Base-by-base conservation (phyloP, 192 early-diverging fungal species). In the Coemansia aciculifera region DNA sequence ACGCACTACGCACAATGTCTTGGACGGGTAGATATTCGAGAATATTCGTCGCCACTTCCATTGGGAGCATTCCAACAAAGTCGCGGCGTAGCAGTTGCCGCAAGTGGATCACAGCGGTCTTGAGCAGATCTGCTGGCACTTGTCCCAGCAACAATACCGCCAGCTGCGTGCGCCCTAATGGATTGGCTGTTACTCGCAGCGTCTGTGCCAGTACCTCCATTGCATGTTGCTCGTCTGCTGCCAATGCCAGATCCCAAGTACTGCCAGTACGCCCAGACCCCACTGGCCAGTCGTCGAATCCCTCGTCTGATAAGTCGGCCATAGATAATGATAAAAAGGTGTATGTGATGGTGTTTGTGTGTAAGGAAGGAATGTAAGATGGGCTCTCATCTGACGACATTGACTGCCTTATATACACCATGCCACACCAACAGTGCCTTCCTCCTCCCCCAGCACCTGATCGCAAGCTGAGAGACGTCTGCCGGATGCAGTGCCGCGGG, bases 11-110 rank as follows among this genome's bases (percentile, higher is more conserved):
- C 10, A 67, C 72, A 57, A 83, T 66, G 44, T 83, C 80, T 3
- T 10, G 7, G 1, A 63, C 52, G 3, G 75, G 69, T 49, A 83
- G 62, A 19, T 57, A 69, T 60, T 69, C 63, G 32, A 83, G 61
- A 13, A 83, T 72, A 15, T 54, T 66, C 13, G 71, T 71, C 9
- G 76, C 43, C 19, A 83, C 68, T 36, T 83, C 80, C 49, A 69
- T 24, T 13, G 80, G 80, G 52, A 83, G 73, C 40, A 29, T 52
- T n/a, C 65, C 76, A 38, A 78, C 61, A 71, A 83, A 78, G 64
- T 83, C 80, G 63, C 75, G 66, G 42, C 70, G 75, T 69, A 78
- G 59, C 17, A 70, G 72, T 31, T 66, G 63, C 19, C 74, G 64
- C 60, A 83, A 59, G 57, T 63, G 72, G 29, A 43, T 39, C 61